These are phyloP conservation scores for Botrytis sinoallii DNA, from an alignment of 2,329 filamentous ascomycete genomes.

Conservation along the genomic window DNA sequence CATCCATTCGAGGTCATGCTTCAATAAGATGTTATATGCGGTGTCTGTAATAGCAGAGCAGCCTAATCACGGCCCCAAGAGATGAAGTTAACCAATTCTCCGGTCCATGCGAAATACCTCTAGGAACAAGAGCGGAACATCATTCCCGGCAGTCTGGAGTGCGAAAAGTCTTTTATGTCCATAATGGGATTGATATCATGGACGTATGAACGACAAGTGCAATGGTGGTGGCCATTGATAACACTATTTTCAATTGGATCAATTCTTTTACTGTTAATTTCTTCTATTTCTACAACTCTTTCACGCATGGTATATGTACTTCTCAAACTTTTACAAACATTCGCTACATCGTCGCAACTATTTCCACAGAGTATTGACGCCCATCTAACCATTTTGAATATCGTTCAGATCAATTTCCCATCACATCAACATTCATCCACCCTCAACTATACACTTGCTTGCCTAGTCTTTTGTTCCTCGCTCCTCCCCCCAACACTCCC, in stretches of 20 bases:
- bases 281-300: not conserved
- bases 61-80: no score
- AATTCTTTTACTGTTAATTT: not conserved
- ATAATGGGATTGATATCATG: not conserved
- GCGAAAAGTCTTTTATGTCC: accelerated
- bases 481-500: not conserved
- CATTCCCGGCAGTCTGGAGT: not conserved
- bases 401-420: not conserved
- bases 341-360: not conserved
- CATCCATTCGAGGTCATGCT: no score
- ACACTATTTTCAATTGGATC: not conserved
- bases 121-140: no score
- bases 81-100: not conserved
- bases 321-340: not conserved
- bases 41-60: no score
- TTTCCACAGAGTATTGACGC: not conserved
- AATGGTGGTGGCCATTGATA: not conserved
- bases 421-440: not conserved
- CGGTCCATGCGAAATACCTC: not conserved
- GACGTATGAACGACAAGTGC: not conserved
- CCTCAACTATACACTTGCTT: not conserved
- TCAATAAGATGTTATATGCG: no score
- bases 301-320: not conserved
- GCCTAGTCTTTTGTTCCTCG: not conserved
- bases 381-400: not conserved